Evolutionary conservation across 306 rosid species (phyloP), one percentile per base, ranked within the genome.

Genomic region (Begonia loranthoides): DNA sequence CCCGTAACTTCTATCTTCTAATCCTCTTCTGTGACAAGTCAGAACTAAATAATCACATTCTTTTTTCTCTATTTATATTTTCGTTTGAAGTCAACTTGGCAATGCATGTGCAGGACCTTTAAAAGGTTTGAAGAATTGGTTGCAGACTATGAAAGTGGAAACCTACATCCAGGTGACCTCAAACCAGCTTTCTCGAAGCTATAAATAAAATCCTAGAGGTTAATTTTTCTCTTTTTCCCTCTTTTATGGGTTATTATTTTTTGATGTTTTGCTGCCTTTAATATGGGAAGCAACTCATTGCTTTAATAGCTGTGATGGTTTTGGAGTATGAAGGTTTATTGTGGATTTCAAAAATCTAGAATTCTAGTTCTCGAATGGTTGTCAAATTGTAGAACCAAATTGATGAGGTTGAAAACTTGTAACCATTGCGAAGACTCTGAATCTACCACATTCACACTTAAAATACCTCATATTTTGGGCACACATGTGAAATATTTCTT

Each of bases 161-260:
- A 56, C 51, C 70, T 82, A 21, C 95, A 84, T 74, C 97, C 84
- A 33, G 84, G 63, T 36, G 95, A 89, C 59, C 84, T 79, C 13
- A 84, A 84, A 72, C 82, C 79, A 17, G 80, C 94, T 44, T 60
- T 89, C 64, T 52, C 89, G 6, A 81, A 82, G 75, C 87, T 13
- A 63, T 89, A 76, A 89, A 81, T 52, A 77, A 60, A 61, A 84
- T 82, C 65, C 70, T 89, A 16, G 90, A 81, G 89, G 95, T 84
- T 56, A 39, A 56, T 14, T 71, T 33, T 61, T 67, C 49, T 60
- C 12, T 41, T 52, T 40, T 45, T 17, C 49, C 7, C 44, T 57
- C 41, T 41, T 58, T 15, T 12, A 47, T 47, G 16, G 1, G 24
- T 38, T 44, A 0, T 58, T 55, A 34, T 50, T 57, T 17, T 46